phyloP scores from a whole-genome alignment of 1,284 basidiomycete species.

The Apiotrichum domesticum region DNA sequence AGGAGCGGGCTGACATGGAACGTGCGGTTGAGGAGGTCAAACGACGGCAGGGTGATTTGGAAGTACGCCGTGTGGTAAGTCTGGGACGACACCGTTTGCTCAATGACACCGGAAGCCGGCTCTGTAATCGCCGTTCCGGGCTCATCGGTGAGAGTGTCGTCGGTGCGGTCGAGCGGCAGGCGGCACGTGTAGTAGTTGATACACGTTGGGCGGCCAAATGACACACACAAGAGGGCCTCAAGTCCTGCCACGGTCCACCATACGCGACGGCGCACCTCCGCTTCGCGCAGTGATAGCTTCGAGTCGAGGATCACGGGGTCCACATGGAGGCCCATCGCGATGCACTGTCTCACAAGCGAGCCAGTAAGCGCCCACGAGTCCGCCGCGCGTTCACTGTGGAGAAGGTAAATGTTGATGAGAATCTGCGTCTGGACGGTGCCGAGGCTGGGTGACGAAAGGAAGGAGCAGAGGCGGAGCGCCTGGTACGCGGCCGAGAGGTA shows the following conservation, averaged over 20 bases:
- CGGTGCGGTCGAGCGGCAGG: conserved; percentile 40
- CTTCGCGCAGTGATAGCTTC: conserved; percentile 38
- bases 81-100: conserved; percentile 34
- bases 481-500: conserved; percentile 47
- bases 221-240: conserved; percentile 41
- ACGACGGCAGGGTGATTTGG: conserved; percentile 43
- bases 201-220: conserved; percentile 41
- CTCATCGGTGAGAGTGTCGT: conserved; percentile 36
- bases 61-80: conserved; percentile 46
- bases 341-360: conserved; percentile 39
- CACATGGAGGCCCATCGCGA: conserved; percentile 45
- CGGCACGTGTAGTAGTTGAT: conserved; percentile 45
- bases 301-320: conserved; percentile 42
- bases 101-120: conserved; percentile 30
- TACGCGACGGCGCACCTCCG: conserved; percentile 39
- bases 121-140: conserved; percentile 27
- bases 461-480: conserved; percentile 45
- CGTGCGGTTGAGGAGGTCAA: conserved; percentile 42
- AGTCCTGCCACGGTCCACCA: conserved; percentile 47
- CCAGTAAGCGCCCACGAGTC: conserved; percentile 44
- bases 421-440: conserved; percentile 41
- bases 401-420: conserved; percentile 42
- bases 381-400: conserved; percentile 42
- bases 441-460: conserved; percentile 43
- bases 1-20: conserved; percentile 37